Evolutionary conservation across 2,329 filamentous ascomycete species (phyloP).

Genomic region (Apiospora arundinis): DNA sequence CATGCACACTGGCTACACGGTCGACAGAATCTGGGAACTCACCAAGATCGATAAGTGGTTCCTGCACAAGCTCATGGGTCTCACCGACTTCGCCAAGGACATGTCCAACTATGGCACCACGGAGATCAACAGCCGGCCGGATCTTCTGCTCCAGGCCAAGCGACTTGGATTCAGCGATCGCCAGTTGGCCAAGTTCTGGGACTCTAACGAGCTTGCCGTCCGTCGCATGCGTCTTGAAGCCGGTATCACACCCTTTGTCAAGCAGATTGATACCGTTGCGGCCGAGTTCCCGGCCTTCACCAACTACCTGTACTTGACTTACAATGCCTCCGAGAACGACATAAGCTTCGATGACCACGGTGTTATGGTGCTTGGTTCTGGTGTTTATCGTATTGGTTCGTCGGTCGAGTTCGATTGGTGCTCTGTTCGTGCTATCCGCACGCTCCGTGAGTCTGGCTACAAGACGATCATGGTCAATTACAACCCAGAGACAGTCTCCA

Average conservation of each 20-base stretch:
- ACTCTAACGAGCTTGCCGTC: conserved; percentile 91
- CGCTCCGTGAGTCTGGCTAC: conserved; percentile 79
- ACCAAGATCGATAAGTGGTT: conserved; percentile 99
- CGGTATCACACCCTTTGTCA: conserved; percentile 86
- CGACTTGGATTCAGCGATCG: conserved; percentile 92
- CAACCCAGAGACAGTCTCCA: conserved; percentile 88
- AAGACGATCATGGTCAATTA: conserved; percentile 88
- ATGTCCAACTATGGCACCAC: conserved; percentile 72
- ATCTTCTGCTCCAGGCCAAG: conserved; percentile 83
- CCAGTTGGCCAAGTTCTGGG: conserved; percentile 92
- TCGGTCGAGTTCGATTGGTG: conserved; percentile 99
- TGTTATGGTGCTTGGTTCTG: conserved; percentile 94
- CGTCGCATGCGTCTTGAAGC: conserved; percentile 84
- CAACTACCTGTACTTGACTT: conserved; percentile 96
- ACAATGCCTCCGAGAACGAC: conserved; percentile 89
- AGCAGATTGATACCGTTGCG: conserved; percentile 98
- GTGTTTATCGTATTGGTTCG: conserved; percentile 95
- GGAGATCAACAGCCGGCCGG: conserved; percentile 68
- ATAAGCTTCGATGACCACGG: conserved; percentile 86
- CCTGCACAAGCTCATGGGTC: conserved; percentile 85
- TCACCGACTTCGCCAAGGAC: conserved; percentile 85
- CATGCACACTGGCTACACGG: conserved; percentile 91
- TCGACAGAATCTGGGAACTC: conserved; percentile 97
- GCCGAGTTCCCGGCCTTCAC: conserved; percentile 94
- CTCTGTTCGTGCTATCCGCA: conserved; percentile 91